These are phyloP conservation scores for Podospora comata DNA, from an alignment of 495 filamentous ascomycete species.

Conservation along the genomic window DNA sequence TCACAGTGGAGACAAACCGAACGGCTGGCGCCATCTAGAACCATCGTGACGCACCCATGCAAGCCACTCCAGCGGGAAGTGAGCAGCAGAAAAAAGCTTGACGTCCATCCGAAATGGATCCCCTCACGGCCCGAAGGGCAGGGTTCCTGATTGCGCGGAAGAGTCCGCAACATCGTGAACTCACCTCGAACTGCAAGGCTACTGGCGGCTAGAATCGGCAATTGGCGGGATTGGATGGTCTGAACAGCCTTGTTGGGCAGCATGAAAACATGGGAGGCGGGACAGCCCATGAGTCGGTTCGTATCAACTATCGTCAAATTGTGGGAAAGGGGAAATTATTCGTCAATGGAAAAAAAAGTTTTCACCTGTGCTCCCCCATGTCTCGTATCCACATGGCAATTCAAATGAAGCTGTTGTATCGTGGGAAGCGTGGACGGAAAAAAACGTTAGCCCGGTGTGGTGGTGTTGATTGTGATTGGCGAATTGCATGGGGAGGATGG, in stretches of 20 bases:
- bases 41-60: constrained; percentile 16
- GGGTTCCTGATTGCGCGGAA: neutral
- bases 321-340: neutral
- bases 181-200: constrained; percentile 8
- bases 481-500: neutral
- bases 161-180: neutral
- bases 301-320: neutral
- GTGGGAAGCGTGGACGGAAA: neutral
- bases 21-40: constrained; percentile 6
- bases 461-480: constrained; percentile 4
- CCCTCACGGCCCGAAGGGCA: constrained; percentile 5
- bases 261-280: neutral
- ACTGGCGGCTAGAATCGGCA: constrained; percentile 16
- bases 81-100: constrained; percentile 8
- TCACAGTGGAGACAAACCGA: neutral
- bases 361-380: constrained; percentile 5
- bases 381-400: neutral
- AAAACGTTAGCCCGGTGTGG: neutral
- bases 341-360: constrained; percentile 15
- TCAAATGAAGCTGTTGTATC: neutral
- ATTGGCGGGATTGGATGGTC: constrained; percentile 5
- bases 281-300: neutral
- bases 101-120: constrained; percentile 2
- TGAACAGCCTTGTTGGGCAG: constrained; percentile 14
- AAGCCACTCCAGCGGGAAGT: constrained; percentile 2